Conservation (phyloP, 176 grass and related monocot species). For the Aegilops bicornis region DNA sequence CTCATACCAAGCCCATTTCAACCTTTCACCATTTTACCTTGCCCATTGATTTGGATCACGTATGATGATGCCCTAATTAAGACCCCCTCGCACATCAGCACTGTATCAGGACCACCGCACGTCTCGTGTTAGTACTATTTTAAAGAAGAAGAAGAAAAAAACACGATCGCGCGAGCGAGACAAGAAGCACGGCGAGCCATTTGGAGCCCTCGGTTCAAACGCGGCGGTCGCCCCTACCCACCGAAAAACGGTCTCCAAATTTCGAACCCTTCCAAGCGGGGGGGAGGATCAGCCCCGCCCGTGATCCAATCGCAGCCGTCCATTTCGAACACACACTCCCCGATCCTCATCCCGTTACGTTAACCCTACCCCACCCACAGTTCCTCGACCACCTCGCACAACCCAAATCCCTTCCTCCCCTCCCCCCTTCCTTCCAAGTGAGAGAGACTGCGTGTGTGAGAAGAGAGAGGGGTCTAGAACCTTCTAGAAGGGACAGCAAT, state of each 20-base stretch:
- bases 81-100: too few relatives aligned
- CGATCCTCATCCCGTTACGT: conserved; percentile 31
- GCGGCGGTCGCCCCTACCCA: neutral
- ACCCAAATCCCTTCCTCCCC: neutral
- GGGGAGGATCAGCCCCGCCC: neutral
- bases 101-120: neutral
- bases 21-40: too few relatives aligned
- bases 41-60: neutral
- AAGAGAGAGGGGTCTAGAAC: conserved; percentile 10
- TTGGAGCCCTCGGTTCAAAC: neutral
- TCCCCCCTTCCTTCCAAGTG: neutral
- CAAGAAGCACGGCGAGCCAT: neutral
- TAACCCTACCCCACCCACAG: neutral
- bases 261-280: conserved; percentile 48
- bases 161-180: neutral
- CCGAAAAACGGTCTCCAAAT: neutral
- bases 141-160: neutral
- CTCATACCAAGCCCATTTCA: too few relatives aligned
- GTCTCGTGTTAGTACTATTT: too few relatives aligned
- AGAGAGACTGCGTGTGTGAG: neutral
- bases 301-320: conserved; percentile 38
- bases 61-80: neutral
- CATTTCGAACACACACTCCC: conserved; percentile 21
- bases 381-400: neutral
- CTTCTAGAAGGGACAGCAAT: conserved; percentile 10